A percentile compares a stretch with the other conserved stretches of the same genome.
phyloP scores from a whole-genome alignment of 176 grass and related monocot genomes.

The Aechmea fasciata region DNA sequence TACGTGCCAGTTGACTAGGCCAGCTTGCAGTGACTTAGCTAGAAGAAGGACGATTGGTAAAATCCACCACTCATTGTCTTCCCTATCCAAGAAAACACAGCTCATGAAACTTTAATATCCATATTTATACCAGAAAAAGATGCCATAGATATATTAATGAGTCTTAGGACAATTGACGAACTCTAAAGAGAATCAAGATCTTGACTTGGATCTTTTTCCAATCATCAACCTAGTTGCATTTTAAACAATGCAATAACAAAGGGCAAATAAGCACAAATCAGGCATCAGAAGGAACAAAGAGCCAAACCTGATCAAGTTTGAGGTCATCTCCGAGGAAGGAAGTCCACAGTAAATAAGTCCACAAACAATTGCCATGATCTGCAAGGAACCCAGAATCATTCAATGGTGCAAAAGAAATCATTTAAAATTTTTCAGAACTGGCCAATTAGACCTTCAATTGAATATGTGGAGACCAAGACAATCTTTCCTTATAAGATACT shows the following conservation, averaged over 20 bases:
- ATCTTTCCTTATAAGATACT: too few species aligned
- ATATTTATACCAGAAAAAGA: too few species aligned
- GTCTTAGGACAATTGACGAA: neutral
- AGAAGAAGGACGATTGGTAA: conserved; percentile 52
- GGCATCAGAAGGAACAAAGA: neutral
- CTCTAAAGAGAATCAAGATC: neutral
- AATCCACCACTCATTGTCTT: conserved; percentile 82
- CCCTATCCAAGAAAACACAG: conserved; percentile 33
- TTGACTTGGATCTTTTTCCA: neutral
- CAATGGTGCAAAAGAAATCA: neutral
- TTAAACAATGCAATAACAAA: neutral
- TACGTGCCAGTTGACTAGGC: conserved; percentile 71
- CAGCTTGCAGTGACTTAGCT: conserved; percentile 60
- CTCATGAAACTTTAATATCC: too few species aligned
- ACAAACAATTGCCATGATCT: conserved; percentile 78
- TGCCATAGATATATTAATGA: too few species aligned
- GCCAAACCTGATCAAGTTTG: conserved; percentile 41
- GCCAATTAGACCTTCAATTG: too few species aligned
- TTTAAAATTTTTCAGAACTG: neutral
- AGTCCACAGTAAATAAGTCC: conserved; percentile 47
- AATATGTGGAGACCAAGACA: too few species aligned
- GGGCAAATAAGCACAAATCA: neutral
- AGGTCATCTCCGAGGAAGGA: conserved; percentile 30
- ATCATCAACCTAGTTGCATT: neutral
- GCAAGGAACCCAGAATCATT: conserved; percentile 11